Conservation (phyloP, 2,329 filamentous ascomycete genomes). For the Verticillium klebahnii region DNA sequence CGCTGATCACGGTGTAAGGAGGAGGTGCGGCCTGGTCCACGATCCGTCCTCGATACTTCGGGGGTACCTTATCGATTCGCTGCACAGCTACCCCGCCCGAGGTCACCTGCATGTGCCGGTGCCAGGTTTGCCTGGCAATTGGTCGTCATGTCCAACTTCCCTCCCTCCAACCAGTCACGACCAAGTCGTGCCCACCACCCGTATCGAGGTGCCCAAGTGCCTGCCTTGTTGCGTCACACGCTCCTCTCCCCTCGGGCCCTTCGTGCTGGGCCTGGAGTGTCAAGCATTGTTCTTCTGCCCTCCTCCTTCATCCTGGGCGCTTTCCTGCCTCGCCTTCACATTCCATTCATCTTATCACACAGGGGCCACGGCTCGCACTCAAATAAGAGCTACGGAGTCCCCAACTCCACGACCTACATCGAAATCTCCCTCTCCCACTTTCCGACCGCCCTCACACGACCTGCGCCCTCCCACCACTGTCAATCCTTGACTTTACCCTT, state of each 20-base stretch:
- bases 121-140: not conserved
- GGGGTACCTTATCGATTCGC: not conserved
- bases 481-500: not conserved
- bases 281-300: not conserved
- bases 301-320: not conserved
- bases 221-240: constrained; percentile 1
- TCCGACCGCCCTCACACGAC: not conserved
- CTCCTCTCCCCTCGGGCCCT: not conserved
- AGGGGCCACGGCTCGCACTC: not conserved
- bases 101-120: not conserved
- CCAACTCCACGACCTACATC: not conserved
- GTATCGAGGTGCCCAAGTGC: not conserved
- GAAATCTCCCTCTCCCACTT: not conserved
- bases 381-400: not conserved
- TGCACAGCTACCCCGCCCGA: not conserved
- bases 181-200: not conserved
- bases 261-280: not conserved
- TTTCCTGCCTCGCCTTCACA: not conserved
- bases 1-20: not conserved
- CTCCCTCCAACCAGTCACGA: constrained; percentile 1
- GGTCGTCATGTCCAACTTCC: not conserved
- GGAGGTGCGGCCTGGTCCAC: not conserved
- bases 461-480: not conserved
- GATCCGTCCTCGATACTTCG: not conserved
- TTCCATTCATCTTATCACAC: not conserved